Conservation (phyloP, 768 basidiomycete genomes). For the Suillus clintonianus region DNA sequence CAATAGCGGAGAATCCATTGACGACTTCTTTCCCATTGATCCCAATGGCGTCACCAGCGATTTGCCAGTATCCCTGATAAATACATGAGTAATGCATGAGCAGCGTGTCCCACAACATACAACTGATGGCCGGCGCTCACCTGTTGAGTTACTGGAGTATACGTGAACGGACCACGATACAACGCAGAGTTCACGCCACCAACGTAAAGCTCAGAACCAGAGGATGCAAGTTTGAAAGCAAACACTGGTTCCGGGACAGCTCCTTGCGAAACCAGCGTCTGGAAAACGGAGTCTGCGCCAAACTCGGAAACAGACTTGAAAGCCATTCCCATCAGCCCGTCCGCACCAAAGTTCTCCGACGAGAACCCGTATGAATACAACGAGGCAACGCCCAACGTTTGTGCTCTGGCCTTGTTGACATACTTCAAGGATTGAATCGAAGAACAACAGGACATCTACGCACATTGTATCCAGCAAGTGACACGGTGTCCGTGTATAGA, state of each 20-base stretch:
- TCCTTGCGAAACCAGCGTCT: conserved; percentile 43
- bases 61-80: conserved; percentile 25
- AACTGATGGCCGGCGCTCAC: conserved; percentile 16
- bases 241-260: conserved; percentile 34
- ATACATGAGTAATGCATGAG: neutral
- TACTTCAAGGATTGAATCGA: conserved; percentile 9
- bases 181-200: conserved; percentile 42
- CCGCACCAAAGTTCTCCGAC: conserved; percentile 17
- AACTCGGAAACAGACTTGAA: conserved; percentile 41
- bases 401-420: conserved; percentile 24
- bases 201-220: conserved; percentile 38
- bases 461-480: conserved; percentile 33
- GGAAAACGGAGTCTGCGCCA: conserved; percentile 38
- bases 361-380: conserved; percentile 19
- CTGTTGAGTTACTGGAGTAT: conserved; percentile 30
- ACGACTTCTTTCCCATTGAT: conserved; percentile 22
- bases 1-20: conserved; percentile 18
- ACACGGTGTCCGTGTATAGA: conserved; percentile 42
- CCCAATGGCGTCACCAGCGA: conserved; percentile 15
- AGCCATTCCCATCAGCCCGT: conserved; percentile 44
- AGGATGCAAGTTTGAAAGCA: conserved; percentile 40
- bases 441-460: conserved; percentile 9
- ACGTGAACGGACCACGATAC: conserved; percentile 42
- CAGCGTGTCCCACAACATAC: neutral
- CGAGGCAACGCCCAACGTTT: conserved; percentile 23